Percentiles rank a stretch among this genome's conserved stretches.
Conservation (phyloP, 2,329 filamentous ascomycete genomes). For the Colletotrichum cereale region DNA sequence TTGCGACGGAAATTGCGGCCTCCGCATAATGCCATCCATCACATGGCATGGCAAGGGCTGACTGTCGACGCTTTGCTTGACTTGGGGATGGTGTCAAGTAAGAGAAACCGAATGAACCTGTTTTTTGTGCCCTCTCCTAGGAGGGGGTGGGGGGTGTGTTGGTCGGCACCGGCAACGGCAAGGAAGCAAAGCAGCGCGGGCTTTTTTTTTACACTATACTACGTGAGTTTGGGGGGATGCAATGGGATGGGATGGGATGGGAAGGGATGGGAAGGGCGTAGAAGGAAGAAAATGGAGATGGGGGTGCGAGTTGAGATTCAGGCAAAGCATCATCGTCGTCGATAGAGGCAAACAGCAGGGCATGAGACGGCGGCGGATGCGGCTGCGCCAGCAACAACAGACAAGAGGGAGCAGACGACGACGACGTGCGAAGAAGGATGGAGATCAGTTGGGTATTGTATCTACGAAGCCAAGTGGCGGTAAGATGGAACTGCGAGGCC, state of each 20-base stretch:
- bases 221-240: not conserved
- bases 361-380: not conserved
- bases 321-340: not conserved
- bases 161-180: not conserved
- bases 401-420: not conserved
- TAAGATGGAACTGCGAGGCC: constrained; percentile 29
- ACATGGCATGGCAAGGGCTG: constrained; percentile 38
- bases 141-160: not conserved
- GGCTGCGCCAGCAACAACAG: not conserved
- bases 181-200: constrained; percentile 9
- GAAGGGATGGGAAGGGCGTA: constrained; percentile 12
- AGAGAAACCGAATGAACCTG: constrained; percentile 16
- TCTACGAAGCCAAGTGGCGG: constrained; percentile 28
- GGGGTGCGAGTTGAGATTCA: constrained; percentile 6
- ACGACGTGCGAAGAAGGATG: constrained; percentile 39
- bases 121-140: not conserved
- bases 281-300: constrained; percentile 7
- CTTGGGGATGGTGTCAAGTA: constrained; percentile 23
- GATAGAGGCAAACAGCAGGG: constrained; percentile 15
- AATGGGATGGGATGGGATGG: constrained; percentile 1
- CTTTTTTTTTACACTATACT: not conserved
- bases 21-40: constrained; percentile 29
- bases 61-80: constrained; percentile 31
- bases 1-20: constrained; percentile 32
- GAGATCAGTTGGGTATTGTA: constrained; percentile 26